phyloP scores from a whole-genome alignment of 768 basidiomycete species.

The Gymnopilus dilepis region DNA sequence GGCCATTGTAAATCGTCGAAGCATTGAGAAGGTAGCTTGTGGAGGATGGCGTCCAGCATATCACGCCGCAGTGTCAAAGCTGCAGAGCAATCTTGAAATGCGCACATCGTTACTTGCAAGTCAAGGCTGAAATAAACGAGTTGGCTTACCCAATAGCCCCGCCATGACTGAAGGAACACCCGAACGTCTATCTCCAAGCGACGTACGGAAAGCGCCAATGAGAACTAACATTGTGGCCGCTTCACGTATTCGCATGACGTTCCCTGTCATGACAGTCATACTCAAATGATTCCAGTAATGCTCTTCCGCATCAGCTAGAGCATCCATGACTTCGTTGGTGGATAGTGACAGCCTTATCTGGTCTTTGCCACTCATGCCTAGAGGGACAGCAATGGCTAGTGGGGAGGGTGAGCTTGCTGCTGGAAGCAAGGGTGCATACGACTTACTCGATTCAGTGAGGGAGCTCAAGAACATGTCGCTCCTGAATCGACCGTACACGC shows the following conservation, averaged over 20 bases:
- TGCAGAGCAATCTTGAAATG: slow-evolving; percentile 65
- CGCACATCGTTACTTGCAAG: background rate
- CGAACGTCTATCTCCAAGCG: slow-evolving; percentile 65
- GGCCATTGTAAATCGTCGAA: slow-evolving; percentile 84
- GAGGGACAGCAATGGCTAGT: slow-evolving; percentile 82
- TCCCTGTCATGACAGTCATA: slow-evolving; percentile 60
- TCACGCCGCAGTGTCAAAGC: slow-evolving; percentile 86
- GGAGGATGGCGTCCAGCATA: slow-evolving; percentile 78
- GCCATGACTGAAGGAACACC: slow-evolving; percentile 61
- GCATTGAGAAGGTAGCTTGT: slow-evolving; percentile 60
- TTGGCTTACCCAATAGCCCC: slow-evolving; percentile 66
- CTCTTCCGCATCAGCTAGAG: slow-evolving; percentile 71
- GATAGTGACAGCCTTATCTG: slow-evolving; percentile 44
- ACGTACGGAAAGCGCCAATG: slow-evolving; percentile 78
- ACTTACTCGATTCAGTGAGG: slow-evolving; percentile 86
- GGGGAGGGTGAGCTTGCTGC: slow-evolving; percentile 6
- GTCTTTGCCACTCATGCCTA: slow-evolving; percentile 67
- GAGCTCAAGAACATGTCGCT: slow-evolving; percentile 91
- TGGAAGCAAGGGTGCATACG: background rate
- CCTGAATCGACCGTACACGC: slow-evolving; percentile 78
- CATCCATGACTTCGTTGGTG: slow-evolving; percentile 60
- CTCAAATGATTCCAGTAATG: slow-evolving; percentile 71
- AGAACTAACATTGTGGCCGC: slow-evolving; percentile 72
- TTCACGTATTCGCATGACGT: slow-evolving; percentile 74
- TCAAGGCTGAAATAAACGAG: slow-evolving; percentile 1